Evolutionary conservation across 495 filamentous ascomycete species (phyloP).

Genomic region (Coniosporium apollinis): DNA sequence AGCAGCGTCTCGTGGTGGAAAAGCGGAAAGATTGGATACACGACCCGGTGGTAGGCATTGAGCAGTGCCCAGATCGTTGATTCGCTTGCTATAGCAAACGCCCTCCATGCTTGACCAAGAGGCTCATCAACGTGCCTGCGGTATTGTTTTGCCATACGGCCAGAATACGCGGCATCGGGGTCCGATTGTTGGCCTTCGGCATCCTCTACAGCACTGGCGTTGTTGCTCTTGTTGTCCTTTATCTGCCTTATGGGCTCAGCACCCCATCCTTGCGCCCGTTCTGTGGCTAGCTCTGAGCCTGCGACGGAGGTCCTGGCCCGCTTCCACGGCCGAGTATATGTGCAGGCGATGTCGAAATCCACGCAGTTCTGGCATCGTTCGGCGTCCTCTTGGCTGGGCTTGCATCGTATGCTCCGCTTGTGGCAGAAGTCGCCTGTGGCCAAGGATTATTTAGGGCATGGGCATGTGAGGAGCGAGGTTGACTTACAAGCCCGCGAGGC

Average conservation of each 20-base stretch:
- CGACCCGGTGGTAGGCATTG: conserved; percentile 29
- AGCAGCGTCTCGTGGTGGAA: conserved; percentile 30
- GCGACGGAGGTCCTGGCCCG: too few relatives aligned
- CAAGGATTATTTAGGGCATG: too few relatives aligned
- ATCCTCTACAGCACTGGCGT: neutral
- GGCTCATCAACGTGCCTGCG: too few relatives aligned
- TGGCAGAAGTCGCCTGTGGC: too few relatives aligned
- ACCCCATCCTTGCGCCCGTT: neutral
- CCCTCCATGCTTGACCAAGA: conserved; percentile 14
- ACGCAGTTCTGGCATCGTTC: conserved; percentile 1
- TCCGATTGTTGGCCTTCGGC: too few relatives aligned
- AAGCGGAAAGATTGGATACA: conserved; percentile 30
- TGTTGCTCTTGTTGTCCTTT: neutral
- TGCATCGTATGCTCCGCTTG: too few relatives aligned
- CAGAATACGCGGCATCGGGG: too few relatives aligned
- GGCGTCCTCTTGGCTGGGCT: too few relatives aligned
- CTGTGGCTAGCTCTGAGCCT: neutral
- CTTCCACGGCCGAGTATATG: neutral
- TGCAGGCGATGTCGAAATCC: conserved; percentile 2
- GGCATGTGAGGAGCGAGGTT: too few relatives aligned
- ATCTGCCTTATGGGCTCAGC: neutral
- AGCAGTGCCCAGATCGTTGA: conserved; percentile 21
- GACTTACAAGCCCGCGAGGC: too few relatives aligned
- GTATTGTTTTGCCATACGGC: too few relatives aligned
- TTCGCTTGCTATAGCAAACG: conserved; percentile 19